Base-by-base conservation (phyloP, 192 early-diverging fungal species). In the Coemansia sp. region DNA sequence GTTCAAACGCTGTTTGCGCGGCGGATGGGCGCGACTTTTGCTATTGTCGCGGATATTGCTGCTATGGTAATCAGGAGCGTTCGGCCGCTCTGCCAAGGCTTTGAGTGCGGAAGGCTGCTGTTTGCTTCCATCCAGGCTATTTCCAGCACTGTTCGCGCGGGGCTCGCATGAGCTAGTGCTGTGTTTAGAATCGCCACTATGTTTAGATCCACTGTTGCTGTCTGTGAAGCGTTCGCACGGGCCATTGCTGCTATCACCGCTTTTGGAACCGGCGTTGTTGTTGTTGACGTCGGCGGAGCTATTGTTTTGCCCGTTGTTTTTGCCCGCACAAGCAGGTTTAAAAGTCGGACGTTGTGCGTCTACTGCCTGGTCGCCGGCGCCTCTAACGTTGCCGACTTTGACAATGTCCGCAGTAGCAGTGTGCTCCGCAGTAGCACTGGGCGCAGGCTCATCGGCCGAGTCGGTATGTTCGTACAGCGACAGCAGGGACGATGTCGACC, bases 371-470 rank as follows among this genome's bases (percentile, higher is more conserved):
- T 50, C 38, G 64, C 50, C 55, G 56, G 54, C 54, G 32, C 25
- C 56, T 58, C 64, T 58, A 55, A 56, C 51, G 56, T 56, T 65
- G 45, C 53, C 64, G 56, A 23, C 12, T 47, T 57, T 37, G 43
- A 48, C 43, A 27, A 25, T 11, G 11, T 5, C 41, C 11, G 21
- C 51, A 22, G 51, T 53, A 24, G 51, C 21, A 23, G 51, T 27
- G 8, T 12, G 5, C 0, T 24, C 51, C 12, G 51, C 51, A 53
- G 51, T 53, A 53, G 24, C 51, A 22, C 41, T 43, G 41, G 3
- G 41, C 14, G 21, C 21, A 53, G 11, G 51, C 51, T 17, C 14
- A 9, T 53, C 51, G 5, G 8, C 24, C 24, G 21, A 4, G 10
- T 53, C 51, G 6, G 51, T 53, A 17, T 53, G 51, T 11, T 53